phyloP scores from a whole-genome alignment of 2,329 filamentous ascomycete species.

The Pestalotiopsis fici region DNA sequence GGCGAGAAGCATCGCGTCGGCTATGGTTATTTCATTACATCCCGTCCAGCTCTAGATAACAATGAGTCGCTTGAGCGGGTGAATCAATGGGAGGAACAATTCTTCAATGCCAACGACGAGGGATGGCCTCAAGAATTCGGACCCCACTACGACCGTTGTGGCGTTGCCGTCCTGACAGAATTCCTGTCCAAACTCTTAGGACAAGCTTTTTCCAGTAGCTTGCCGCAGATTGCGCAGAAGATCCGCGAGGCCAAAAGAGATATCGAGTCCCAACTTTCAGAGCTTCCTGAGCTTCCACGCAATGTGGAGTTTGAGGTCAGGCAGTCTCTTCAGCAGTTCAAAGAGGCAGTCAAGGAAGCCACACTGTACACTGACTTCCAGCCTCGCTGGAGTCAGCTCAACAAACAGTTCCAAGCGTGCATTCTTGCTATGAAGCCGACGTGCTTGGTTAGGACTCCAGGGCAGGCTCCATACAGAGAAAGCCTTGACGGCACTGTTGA shows the following conservation, averaged over 20 bases:
- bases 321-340: constrained; percentile 59
- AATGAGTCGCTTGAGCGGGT: constrained; percentile 53
- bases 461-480: constrained; percentile 16
- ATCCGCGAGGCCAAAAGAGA: constrained; percentile 47
- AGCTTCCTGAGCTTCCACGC: constrained; percentile 66
- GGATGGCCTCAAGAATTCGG: constrained; percentile 52
- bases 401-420: constrained; percentile 32
- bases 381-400: constrained; percentile 31
- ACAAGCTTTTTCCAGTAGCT: constrained; percentile 52
- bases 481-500: constrained; percentile 19
- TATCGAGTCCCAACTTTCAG: constrained; percentile 55
- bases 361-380: constrained; percentile 48
- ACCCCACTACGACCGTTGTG: constrained; percentile 48
- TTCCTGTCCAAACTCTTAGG: constrained; percentile 55
- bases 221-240: constrained; percentile 57
- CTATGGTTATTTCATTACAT: constrained; percentile 79
- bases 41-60: constrained; percentile 51
- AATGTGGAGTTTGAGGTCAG: constrained; percentile 70
- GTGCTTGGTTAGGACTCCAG: constrained; percentile 27
- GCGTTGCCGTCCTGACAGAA: constrained; percentile 52
- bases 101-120: constrained; percentile 45
- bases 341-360: constrained; percentile 50
- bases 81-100: constrained; percentile 50
- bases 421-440: constrained; percentile 33
- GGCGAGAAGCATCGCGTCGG: constrained; percentile 64